These are phyloP conservation scores for Durotheca rogersii DNA, from an alignment of 495 filamentous ascomycete genomes.

Conservation along the genomic window DNA sequence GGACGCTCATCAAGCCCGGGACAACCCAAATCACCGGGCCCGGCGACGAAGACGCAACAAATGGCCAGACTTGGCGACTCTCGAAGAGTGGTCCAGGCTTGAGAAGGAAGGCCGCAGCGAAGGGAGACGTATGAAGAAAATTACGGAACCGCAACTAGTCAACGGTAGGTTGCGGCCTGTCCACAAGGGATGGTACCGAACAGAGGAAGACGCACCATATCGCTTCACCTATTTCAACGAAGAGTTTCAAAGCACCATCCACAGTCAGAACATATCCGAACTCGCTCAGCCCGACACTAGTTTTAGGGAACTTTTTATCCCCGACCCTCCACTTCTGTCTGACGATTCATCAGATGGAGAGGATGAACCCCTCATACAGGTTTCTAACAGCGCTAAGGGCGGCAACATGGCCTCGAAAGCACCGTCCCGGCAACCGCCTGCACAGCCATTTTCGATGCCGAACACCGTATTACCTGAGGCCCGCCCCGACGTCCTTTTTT, in stretches of 20 bases:
- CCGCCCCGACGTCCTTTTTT: slow-evolving; percentile 17
- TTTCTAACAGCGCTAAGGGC: slow-evolving; percentile 15
- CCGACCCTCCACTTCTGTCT: slow-evolving; percentile 53
- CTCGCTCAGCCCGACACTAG: slow-evolving; percentile 78
- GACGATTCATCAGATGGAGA: slow-evolving; percentile 66
- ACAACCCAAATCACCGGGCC: slow-evolving; percentile 34
- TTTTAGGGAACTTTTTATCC: slow-evolving; percentile 79
- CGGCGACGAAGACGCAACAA: slow-evolving; percentile 56
- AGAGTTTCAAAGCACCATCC: slow-evolving; percentile 89
- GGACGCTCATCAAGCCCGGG: slow-evolving; percentile 47
- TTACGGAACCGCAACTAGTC: slow-evolving; percentile 88
- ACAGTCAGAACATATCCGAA: slow-evolving; percentile 91
- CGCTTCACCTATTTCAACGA: slow-evolving; percentile 99
- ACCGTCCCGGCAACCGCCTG: slow-evolving; percentile 41
- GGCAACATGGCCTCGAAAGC: slow-evolving; percentile 19
- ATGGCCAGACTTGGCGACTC: slow-evolving; percentile 63
- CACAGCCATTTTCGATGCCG: slow-evolving; percentile 38
- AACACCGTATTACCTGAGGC: slow-evolving; percentile 28
- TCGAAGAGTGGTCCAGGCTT: slow-evolving; percentile 87
- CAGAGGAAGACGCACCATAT: slow-evolving; percentile 88
- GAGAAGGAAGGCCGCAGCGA: slow-evolving; percentile 91
- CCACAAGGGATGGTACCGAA: slow-evolving; percentile 79
- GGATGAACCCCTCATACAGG: slow-evolving; percentile 43
- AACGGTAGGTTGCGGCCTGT: slow-evolving; percentile 80
- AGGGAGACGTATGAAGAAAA: slow-evolving; percentile 83